Base-by-base conservation (phyloP, 192 early-diverging fungal species). In the Umbelopsis isabellina region DNA sequence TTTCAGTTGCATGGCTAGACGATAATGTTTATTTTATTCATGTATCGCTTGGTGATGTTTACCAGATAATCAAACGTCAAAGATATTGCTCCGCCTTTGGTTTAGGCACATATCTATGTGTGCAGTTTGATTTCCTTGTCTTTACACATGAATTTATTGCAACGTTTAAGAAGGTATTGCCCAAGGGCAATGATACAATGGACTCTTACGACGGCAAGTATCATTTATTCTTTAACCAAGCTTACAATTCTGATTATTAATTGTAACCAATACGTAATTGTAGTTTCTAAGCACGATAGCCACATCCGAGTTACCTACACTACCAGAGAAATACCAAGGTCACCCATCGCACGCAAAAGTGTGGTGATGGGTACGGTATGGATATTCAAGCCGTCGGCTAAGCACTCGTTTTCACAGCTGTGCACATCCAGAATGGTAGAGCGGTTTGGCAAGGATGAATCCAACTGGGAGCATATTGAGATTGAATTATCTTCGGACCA, bases 61-160 rank as follows among this genome's bases (percentile, higher is more conserved):
- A 20, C 12, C 49, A 86, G 85, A 80, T 97, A 70, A 86, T 95
- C 61, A 97, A 96, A 79, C 84, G 94, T 12, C 95, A 96, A 77
- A 79, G 95, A 11, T 94, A 95, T 69, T 94, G 91, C 49, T 89
- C 90, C 48, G 92, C 90, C 15, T 93, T 94, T 79, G 93, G 92
- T 1, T 75, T 96, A 46, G 95, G 95, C 0, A 93, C 91, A 4
- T 96, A 92, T 67, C 79, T 97, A 45, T 96, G 92, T 75, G 91
- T 91, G 13, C 89, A 91, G 72, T 95, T 91, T 72, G 93, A 97
- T 66, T 96, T 97, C 71, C 78, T 97, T 67, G 92, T 94, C 80
- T 95, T 97, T 69, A 94, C 94, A 11, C 95, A 97, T 77, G 95
- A 97, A 78, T 97, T 93, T 47, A 89, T 97, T 67, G 91, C 90